Evolutionary conservation across 176 grass and related monocot genomes (phyloP), one percentile per base, ranked within the genome.

Genomic region (Ampelocalamus luodianensis): DNA sequence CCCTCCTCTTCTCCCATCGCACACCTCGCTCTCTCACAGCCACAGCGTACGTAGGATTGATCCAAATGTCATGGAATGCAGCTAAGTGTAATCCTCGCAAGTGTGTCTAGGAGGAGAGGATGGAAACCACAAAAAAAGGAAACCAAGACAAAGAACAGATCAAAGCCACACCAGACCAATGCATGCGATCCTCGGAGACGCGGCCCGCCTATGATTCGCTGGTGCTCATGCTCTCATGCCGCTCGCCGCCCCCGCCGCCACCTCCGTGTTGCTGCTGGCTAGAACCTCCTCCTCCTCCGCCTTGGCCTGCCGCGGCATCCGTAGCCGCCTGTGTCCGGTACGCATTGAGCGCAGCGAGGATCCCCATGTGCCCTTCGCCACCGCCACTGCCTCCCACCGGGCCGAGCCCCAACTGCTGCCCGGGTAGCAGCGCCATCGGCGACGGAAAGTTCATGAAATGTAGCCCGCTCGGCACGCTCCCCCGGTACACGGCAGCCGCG

Each of bases 371-470:
- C 5, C 88, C 96, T 34, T 96, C 90, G 49, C 84, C 86, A 0
- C 82, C 85, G 1, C 80, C 69, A 24, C 82, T 81, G 0, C 65
- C 24, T 34, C 61, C 82, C 5, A 84, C 76, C 3, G 91, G 67
- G 10, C 89, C 79, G 22, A 94, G 91, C 63, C 96, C 96, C 73
- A 98, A 88, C 80, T 99, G 96, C 81, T 96, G 96, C 3, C 92
- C 83, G 0, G 91, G 93, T 27, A 96, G 82, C 29, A 99, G 81
- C 1, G 96, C 89, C 96, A 98, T 90, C 51, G 93, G 96, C 20
- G 93, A 74, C 1, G 93, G 93, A 38, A 99, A 94, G 86, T 99
- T 99, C 96, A 96, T 99, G 90, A 99, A 99, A 90, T 99, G 96
- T 79, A 99, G 77, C 43, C 97, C 97, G 49, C 93, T 78, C 3